Conservation (phyloP, 192 early-diverging fungal species). For the Podochytrium sp. region DNA sequence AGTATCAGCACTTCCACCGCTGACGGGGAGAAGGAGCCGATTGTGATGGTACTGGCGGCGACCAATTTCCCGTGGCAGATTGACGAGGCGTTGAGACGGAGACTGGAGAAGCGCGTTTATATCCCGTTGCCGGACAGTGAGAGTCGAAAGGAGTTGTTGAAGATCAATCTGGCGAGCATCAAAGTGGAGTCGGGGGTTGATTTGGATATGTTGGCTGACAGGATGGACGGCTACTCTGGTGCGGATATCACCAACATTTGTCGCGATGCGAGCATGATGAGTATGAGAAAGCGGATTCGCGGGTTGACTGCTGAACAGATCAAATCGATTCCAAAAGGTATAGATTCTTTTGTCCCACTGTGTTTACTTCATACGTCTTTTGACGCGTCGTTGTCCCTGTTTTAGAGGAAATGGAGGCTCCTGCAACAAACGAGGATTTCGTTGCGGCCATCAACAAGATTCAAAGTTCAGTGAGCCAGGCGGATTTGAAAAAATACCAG, state of each 20-base stretch:
- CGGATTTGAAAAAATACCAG: conserved; percentile 61
- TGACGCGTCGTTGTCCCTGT: background rate
- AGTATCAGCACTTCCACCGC: conserved; percentile 34
- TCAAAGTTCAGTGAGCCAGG: conserved; percentile 57
- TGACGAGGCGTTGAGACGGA: conserved; percentile 63
- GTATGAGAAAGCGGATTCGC: conserved; percentile 59
- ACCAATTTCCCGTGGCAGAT: conserved; percentile 79
- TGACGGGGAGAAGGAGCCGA: conserved; percentile 48
- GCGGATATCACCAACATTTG: conserved; percentile 70
- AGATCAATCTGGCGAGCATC: conserved; percentile 56
- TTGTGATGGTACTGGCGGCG: conserved; percentile 69
- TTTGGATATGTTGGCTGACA: conserved; percentile 54
- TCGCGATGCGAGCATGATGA: conserved; percentile 62
- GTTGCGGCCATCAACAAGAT: conserved; percentile 56
- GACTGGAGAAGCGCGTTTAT: conserved; percentile 67
- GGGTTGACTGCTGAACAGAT: conserved; percentile 63
- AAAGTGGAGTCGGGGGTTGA: conserved; percentile 50
- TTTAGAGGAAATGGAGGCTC: conserved; percentile 62
- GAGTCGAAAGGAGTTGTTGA: conserved; percentile 51
- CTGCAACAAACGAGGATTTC: conserved; percentile 57
- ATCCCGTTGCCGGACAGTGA: conserved; percentile 63
- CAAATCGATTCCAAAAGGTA: conserved; percentile 55
- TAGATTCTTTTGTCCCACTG: background rate
- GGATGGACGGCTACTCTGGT: conserved; percentile 62
- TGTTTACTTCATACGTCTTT: background rate